A percentile compares a stretch with the other conserved stretches of the same genome.
Conservation (phyloP, 805 yeast genomes). For the Pichia occidentalis region DNA sequence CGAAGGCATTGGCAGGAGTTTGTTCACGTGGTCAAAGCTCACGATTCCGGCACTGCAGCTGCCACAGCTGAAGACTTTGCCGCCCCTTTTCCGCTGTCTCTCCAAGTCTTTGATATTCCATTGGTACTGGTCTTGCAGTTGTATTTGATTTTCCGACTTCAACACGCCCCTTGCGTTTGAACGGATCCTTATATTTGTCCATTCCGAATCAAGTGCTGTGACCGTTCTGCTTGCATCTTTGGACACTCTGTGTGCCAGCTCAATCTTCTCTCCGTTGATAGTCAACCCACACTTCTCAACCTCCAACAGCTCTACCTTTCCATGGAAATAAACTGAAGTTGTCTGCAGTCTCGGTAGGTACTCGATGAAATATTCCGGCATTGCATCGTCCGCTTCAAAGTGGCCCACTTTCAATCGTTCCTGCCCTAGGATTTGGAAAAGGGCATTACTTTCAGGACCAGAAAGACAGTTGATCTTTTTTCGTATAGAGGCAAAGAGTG, state of each 20-base stretch:
- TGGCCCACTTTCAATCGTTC: too few relatives aligned
- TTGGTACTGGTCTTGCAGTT: slow-evolving; percentile 17
- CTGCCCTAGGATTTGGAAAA: too few relatives aligned
- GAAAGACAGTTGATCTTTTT: too few relatives aligned
- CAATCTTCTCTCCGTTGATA: too few relatives aligned
- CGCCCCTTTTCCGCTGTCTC: not conserved
- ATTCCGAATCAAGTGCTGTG: not conserved
- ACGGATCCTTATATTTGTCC: not conserved
- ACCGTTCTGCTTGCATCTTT: too few relatives aligned
- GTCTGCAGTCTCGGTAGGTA: slow-evolving; percentile 22
- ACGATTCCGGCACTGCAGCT: slow-evolving; percentile 18
- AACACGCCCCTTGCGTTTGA: not conserved
- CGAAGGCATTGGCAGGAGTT: slow-evolving; percentile 69
- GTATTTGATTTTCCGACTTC: slow-evolving; percentile 7
- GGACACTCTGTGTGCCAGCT: too few relatives aligned
- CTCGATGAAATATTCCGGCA: slow-evolving; percentile 15
- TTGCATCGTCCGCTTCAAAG: too few relatives aligned
- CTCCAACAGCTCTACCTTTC: slow-evolving; percentile 11
- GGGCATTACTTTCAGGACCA: too few relatives aligned
- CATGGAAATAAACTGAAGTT: slow-evolving; percentile 18
- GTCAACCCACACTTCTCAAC: too few relatives aligned
- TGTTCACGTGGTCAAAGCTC: slow-evolving; percentile 28
- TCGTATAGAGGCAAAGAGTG: too few relatives aligned
- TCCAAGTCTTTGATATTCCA: slow-evolving; percentile 22
- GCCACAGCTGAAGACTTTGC: slow-evolving; percentile 14